Evolutionary conservation across 2,329 filamentous ascomycete species (phyloP).

Genomic region (Alternaria rosae): DNA sequence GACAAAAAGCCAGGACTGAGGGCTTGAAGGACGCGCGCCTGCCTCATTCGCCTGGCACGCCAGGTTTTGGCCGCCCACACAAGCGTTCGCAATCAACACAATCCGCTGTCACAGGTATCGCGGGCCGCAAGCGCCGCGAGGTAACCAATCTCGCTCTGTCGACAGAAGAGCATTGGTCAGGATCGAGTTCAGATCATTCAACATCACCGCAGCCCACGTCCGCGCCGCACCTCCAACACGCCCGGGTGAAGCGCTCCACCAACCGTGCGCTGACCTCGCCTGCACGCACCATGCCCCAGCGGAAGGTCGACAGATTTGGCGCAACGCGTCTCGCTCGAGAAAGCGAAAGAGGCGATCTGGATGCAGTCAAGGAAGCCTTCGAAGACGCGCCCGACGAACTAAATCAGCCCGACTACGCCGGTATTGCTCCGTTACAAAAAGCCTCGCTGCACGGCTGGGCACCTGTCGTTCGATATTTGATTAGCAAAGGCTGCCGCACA

Average conservation of each 20-base stretch:
- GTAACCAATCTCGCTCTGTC: constrained; percentile 39
- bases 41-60: constrained; percentile 44
- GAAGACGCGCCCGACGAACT: constrained; percentile 85
- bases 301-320: constrained; percentile 89
- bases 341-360: constrained; percentile 84
- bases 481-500: constrained; percentile 83
- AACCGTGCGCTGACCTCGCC: constrained; percentile 64
- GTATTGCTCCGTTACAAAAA: constrained; percentile 95
- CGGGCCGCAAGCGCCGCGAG: constrained; percentile 47
- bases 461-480: constrained; percentile 85
- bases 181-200: constrained; percentile 48
- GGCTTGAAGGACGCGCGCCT: constrained; percentile 42
- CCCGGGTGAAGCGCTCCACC: constrained; percentile 65
- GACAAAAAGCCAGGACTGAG: constrained; percentile 51
- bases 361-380: constrained; percentile 76
- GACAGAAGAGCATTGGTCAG: constrained; percentile 44
- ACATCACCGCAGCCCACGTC: constrained; percentile 43
- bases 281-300: constrained; percentile 70
- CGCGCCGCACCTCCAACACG: constrained; percentile 53
- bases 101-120: constrained; percentile 37
- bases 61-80: constrained; percentile 45
- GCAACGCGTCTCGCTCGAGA: constrained; percentile 90
- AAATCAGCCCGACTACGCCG: constrained; percentile 89
- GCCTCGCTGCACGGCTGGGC: constrained; percentile 86
- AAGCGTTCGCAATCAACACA: constrained; percentile 51